Base-by-base conservation (phyloP, 2,329 filamentous ascomycete genomes). In the Pseudocercospora fijiensis region DNA sequence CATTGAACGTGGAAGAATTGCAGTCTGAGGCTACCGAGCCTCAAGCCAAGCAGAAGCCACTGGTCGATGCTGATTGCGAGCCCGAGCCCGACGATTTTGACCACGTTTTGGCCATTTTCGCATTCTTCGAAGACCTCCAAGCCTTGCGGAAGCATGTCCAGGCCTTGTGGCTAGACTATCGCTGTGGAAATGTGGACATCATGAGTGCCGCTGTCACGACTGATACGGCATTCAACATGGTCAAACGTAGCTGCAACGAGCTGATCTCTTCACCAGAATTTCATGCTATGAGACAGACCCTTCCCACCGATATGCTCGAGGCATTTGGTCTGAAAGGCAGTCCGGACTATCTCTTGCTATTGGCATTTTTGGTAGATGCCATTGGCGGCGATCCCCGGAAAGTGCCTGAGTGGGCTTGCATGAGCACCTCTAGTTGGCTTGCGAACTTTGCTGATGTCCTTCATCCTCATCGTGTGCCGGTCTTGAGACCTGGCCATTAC, bases 171-270 rank as follows among this genome's bases (percentile, higher is more conserved):
- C 10, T 8, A 27, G 58, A 61, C 27, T 64, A 61, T 28, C 52
- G 51, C 1, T 26, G 37, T 20, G 58, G 58, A 13, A 58, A 58
- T 13, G 37, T 58, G n/a, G 43, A 61, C 18, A 10, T 58, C 28
- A 64, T 64, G 58, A 58, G 41, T 27, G 58, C 62, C 5, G 51
- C 62, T 11, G 47, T 64, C 18, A 64, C 52, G 24, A 64, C 62
- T 8, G 62, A 64, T 30, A 64, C 62, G 10, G 62, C 62, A 2
- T 58, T 57, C 13, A 22, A 18, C 11, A 57, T 58, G n/a, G 43
- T 64, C 8, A 61, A 52, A 28, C 58, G 33, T 27, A 58, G 20
- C 13, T 61, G 3, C 6, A 9, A 41, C 0, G 58, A 61, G 27
- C 30, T 56, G 3, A 9, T 22, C 27, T 27, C n/a, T 8, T 11